Percentiles rank a stretch among this genome's conserved stretches.
These are phyloP conservation scores for Populus nigra DNA, from an alignment of 345 rosid species.

Conservation along the genomic window DNA sequence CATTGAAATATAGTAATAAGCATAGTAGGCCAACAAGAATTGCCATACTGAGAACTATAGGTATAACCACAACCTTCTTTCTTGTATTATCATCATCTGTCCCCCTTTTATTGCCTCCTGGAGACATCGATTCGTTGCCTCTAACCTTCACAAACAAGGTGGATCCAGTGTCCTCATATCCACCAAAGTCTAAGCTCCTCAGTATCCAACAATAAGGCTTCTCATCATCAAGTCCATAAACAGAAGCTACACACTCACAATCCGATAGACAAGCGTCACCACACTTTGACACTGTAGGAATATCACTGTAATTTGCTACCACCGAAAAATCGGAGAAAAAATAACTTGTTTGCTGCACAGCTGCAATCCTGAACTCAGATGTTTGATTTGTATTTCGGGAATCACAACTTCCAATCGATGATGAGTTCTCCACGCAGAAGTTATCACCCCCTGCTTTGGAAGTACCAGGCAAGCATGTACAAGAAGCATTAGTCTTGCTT, in stretches of 20 bases:
- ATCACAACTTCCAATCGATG: slow-evolving; percentile 45
- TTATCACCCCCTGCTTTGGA: slow-evolving; percentile 33
- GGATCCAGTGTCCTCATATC: slow-evolving; percentile 71
- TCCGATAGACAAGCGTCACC: slow-evolving; percentile 72
- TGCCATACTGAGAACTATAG: slow-evolving; percentile 59
- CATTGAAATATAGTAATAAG: slow-evolving; percentile 56
- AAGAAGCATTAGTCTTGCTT: slow-evolving; percentile 72
- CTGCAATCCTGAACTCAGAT: slow-evolving; percentile 42
- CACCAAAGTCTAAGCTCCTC: slow-evolving; percentile 70
- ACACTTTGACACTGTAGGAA: slow-evolving; percentile 48
- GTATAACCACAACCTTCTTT: slow-evolving; percentile 53
- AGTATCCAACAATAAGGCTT: slow-evolving; percentile 87
- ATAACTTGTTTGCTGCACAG: slow-evolving; percentile 74
- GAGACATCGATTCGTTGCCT: slow-evolving; percentile 42
- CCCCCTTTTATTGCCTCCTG: not conserved
- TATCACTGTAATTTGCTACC: slow-evolving; percentile 65
- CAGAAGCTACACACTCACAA: slow-evolving; percentile 84
- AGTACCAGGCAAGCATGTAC: slow-evolving; percentile 70
- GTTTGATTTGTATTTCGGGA: slow-evolving; percentile 28
- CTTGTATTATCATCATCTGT: slow-evolving; percentile 14
- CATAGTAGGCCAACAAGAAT: slow-evolving; percentile 62
- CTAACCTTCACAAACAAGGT: slow-evolving; percentile 68
- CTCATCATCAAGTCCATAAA: slow-evolving; percentile 83
- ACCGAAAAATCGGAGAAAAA: slow-evolving; percentile 63
- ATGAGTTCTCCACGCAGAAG: slow-evolving; percentile 51